Evolutionary conservation across 768 basidiomycete genomes (phyloP).

Genomic region (Calvatia gigantea): DNA sequence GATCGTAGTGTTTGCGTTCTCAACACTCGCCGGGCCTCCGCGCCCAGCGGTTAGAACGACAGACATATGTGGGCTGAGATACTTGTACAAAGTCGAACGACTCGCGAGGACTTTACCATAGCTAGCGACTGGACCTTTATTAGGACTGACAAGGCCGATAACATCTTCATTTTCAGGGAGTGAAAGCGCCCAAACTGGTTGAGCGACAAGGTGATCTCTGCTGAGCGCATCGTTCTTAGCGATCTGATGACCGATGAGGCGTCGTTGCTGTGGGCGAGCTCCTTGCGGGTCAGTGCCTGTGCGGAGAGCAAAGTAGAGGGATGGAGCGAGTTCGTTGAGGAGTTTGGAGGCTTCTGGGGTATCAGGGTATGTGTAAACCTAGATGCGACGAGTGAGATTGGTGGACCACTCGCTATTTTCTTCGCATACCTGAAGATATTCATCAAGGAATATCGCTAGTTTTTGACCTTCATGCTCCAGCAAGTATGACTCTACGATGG

Average conservation of each 20-base stretch:
- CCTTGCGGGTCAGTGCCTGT: slow-evolving; percentile 28
- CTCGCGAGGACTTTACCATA: slow-evolving; percentile 85
- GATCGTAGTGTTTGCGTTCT: slow-evolving; percentile 16
- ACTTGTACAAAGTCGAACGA: slow-evolving; percentile 89
- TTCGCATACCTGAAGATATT: slow-evolving; percentile 66
- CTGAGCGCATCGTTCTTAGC: slow-evolving; percentile 26
- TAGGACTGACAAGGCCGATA: slow-evolving; percentile 44
- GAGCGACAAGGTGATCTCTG: slow-evolving; percentile 43
- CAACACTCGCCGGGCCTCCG: not conserved
- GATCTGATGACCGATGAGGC: slow-evolving; percentile 58
- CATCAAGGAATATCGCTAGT: slow-evolving; percentile 66
- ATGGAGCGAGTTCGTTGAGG: slow-evolving; percentile 40
- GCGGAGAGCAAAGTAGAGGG: slow-evolving; percentile 55
- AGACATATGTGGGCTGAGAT: slow-evolving; percentile 80
- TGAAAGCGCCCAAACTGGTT: slow-evolving; percentile 64
- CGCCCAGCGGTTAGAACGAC: slow-evolving; percentile 50
- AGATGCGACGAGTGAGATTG: not conserved
- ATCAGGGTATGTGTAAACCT: slow-evolving; percentile 71
- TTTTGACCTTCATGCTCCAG: slow-evolving; percentile 38
- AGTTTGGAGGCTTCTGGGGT: slow-evolving; percentile 39
- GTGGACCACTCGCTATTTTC: not conserved
- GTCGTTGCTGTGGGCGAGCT: slow-evolving; percentile 27
- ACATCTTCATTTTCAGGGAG: slow-evolving; percentile 57
- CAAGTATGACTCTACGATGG: slow-evolving; percentile 55
- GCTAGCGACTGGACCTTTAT: slow-evolving; percentile 61